Conservation (phyloP, 306 rosid genomes). For the Neltuma alba region DNA sequence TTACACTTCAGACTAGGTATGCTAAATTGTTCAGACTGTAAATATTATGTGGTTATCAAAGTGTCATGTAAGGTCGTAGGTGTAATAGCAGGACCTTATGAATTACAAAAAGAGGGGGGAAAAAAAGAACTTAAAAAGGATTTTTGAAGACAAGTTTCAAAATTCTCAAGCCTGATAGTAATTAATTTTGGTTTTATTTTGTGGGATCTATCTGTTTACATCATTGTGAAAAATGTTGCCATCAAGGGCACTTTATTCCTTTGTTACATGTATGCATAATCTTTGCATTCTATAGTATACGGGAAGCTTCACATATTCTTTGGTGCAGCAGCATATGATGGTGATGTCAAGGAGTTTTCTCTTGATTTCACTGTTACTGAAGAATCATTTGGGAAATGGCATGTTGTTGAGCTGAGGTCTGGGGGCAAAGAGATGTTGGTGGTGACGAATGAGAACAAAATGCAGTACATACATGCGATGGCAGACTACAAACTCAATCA, state of each 20-base stretch:
- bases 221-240: not conserved
- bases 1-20: not conserved
- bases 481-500: conserved; percentile 97
- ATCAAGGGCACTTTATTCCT: conserved; percentile 8
- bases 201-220: not conserved
- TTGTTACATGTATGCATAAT: conserved; percentile 22
- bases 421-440: conserved; percentile 89
- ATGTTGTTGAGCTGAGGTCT: conserved; percentile 81
- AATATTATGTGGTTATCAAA: not conserved
- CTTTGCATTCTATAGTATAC: conserved; percentile 26
- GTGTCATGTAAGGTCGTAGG: conserved; percentile 4
- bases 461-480: conserved; percentile 97
- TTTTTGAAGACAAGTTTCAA: conserved; percentile 30
- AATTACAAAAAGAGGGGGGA: not conserved
- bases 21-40: not conserved
- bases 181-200: conserved; percentile 24
- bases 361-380: conserved; percentile 97
- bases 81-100: conserved; percentile 20
- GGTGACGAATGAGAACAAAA: conserved; percentile 83
- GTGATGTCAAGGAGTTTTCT: conserved; percentile 77
- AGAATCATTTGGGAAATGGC: conserved; percentile 85
- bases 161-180: conserved; percentile 22
- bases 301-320: conserved; percentile 38
- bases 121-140: not conserved
- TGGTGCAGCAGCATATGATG: conserved; percentile 80